These are phyloP conservation scores for Thozetella sp. DNA, from an alignment of 495 filamentous ascomycete species.

Conservation along the genomic window DNA sequence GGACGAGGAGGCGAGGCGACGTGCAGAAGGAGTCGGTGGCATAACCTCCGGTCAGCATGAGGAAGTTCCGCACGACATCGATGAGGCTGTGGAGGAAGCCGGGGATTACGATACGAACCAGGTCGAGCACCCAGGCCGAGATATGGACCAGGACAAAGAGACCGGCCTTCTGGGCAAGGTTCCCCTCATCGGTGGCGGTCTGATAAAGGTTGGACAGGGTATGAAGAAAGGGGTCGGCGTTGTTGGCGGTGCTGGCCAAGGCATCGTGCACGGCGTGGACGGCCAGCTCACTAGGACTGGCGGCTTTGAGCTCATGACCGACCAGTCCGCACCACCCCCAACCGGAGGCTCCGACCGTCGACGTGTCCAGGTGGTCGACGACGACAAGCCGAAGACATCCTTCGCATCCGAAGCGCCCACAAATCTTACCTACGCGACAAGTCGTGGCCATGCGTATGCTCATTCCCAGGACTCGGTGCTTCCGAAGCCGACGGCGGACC, in stretches of 20 bases:
- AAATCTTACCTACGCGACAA: constrained; percentile 16
- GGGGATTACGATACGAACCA: constrained; percentile 18
- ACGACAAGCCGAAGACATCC: constrained; percentile 26
- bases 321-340: constrained; percentile 17
- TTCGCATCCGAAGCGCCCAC: constrained; percentile 24
- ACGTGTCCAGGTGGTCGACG: constrained; percentile 10
- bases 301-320: constrained; percentile 48
- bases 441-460: constrained; percentile 30
- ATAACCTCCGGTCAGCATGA: constrained; percentile 84
- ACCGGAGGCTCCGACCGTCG: constrained; percentile 25
- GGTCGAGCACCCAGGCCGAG: constrained; percentile 28
- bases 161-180: constrained; percentile 19
- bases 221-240: constrained; percentile 40
- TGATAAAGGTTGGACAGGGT: constrained; percentile 35
- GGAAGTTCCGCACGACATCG: constrained; percentile 72
- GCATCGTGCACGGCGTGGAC: constrained; percentile 58
- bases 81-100: constrained; percentile 63
- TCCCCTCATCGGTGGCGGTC: constrained; percentile 22
- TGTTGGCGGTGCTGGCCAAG: constrained; percentile 34
- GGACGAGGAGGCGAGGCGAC: constrained; percentile 59
- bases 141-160: constrained; percentile 13
- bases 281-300: constrained; percentile 54
- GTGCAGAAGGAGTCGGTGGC: constrained; percentile 67
- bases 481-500: constrained; percentile 26
- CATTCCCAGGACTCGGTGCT: constrained; percentile 32